Conservation (phyloP, 2,329 filamentous ascomycete species). For the Ophiocordyceps camponoti-leonardi region DNA sequence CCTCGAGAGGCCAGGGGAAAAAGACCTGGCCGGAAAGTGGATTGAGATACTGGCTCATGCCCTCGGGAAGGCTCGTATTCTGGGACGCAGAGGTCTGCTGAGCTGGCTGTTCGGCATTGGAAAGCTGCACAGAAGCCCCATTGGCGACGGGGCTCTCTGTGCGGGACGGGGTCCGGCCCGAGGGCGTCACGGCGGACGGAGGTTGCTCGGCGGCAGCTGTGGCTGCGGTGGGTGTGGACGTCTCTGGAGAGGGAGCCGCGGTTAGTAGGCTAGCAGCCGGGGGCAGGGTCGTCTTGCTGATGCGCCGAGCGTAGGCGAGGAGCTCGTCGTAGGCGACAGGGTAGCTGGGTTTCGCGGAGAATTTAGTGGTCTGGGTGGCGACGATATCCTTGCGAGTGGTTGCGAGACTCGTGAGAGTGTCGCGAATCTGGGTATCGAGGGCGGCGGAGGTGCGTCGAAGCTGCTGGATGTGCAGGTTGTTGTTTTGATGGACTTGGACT, state of each 20-base stretch:
- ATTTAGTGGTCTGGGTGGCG: slow-evolving; percentile 39
- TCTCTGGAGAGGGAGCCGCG: slow-evolving; percentile 8
- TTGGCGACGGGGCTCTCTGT: slow-evolving; percentile 18
- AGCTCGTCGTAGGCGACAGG: slow-evolving; percentile 55
- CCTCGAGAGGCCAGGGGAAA: slow-evolving; percentile 59
- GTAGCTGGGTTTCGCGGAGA: slow-evolving; percentile 31
- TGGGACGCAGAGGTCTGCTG: slow-evolving; percentile 15
- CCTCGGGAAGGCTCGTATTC: slow-evolving; percentile 28
- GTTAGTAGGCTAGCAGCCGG: slow-evolving; percentile 33
- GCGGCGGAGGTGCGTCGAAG: slow-evolving; percentile 48
- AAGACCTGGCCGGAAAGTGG: slow-evolving; percentile 42
- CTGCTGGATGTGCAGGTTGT: slow-evolving; percentile 48
- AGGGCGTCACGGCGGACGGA: slow-evolving; percentile 13
- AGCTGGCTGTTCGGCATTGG: slow-evolving; percentile 14
- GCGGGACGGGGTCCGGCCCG: slow-evolving; percentile 15
- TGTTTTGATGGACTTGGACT: slow-evolving; percentile 63
- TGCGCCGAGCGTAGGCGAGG: slow-evolving; percentile 60
- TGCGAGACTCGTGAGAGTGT: slow-evolving; percentile 52
- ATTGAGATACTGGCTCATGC: slow-evolving; percentile 33
- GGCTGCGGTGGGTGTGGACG: slow-evolving; percentile 11
- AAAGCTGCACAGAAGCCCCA: slow-evolving; percentile 11
- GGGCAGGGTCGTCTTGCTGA: slow-evolving; percentile 64
- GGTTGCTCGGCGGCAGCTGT: not conserved
- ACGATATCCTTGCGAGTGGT: slow-evolving; percentile 57
- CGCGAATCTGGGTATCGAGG: slow-evolving; percentile 57